Evolutionary conservation across 1,284 basidiomycete genomes (phyloP).

Genomic region (Papiliotrema laurentii): DNA sequence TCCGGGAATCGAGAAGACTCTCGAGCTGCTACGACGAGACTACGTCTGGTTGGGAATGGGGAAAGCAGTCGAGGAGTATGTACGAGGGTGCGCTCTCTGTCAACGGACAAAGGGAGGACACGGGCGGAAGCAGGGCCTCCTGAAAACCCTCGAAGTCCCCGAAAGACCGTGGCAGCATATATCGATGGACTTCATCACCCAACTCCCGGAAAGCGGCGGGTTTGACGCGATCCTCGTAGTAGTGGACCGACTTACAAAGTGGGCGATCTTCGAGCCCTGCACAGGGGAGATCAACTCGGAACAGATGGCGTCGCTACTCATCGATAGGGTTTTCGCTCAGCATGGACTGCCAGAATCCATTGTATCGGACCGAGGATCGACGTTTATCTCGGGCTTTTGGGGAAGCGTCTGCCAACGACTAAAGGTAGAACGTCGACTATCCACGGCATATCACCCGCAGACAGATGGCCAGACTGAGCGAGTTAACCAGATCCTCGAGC

Average conservation of each 20-base stretch:
- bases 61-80: conserved; percentile 22
- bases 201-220: conserved; percentile 47
- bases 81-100: conserved; percentile 47
- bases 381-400: conserved; percentile 26
- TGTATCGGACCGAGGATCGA: conserved; percentile 32
- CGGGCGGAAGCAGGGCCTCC: conserved; percentile 36
- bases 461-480: not conserved
- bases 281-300: conserved; percentile 11
- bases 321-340: conserved; percentile 9
- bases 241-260: conserved; percentile 34
- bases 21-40: conserved; percentile 19
- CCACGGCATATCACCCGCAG: conserved; percentile 29
- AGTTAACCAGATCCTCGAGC: conserved; percentile 10
- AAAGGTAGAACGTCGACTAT: conserved; percentile 9
- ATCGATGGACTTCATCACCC: conserved; percentile 52
- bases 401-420: conserved; percentile 1
- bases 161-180: conserved; percentile 48
- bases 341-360: conserved; percentile 25
- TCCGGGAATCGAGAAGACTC: conserved; percentile 48
- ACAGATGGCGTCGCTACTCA: conserved; percentile 8
- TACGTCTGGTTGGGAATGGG: conserved; percentile 31
- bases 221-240: conserved; percentile 50
- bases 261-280: conserved; percentile 43
- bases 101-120: conserved; percentile 46
- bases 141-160: conserved; percentile 49